Base-by-base conservation (phyloP, 306 rosid species). In the Prunus mongolica region DNA sequence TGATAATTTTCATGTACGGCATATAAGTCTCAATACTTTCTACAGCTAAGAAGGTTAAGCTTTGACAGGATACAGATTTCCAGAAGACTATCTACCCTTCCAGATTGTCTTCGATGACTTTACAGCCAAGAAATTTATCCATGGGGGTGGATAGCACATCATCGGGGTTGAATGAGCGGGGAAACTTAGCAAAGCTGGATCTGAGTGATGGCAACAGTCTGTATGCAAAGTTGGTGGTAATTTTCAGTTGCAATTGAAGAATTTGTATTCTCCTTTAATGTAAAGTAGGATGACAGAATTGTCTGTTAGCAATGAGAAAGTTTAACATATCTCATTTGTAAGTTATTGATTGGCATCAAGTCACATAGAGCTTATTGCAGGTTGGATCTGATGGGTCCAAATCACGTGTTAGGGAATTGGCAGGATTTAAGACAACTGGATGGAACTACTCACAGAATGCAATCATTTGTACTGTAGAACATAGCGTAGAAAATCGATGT, bases 341-440 rank as follows among this genome's bases (percentile, higher is more conserved):
- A 45, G 14, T 22, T 76, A 65, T 66, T 34, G 30, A 62, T 77
- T 73, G 56, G 54, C 28, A 52, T 78, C 74, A 71, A 63, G 74
- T 64, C 77, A 75, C 34, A 32, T 73, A 52, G 67, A 61, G 74
- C 58, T 76, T 71, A 6, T 64, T 77, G 82, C 86, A 95, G 97
- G 98, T 92, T 76, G 98, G 97, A 20, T 93, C 97, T 20, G 98
- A 95, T 84, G 98, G 98, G 58, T 92, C 95, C 67, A 95, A 84
- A 85, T 95, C 98, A 32, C 89, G 72, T 49, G 96, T 92, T 78
- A 89, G 97, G 84, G 96, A 92, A 72, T 83, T 90, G 76, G 89
- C 91, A 28, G 96, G 95, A 78, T 85, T 95, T 76, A 90, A 72
- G 83, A 90, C 97, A 49, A 89, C 92, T 8, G 98, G 97, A 73